Conservation (phyloP, 768 basidiomycete species). For the Psilocybe cubensis region DNA sequence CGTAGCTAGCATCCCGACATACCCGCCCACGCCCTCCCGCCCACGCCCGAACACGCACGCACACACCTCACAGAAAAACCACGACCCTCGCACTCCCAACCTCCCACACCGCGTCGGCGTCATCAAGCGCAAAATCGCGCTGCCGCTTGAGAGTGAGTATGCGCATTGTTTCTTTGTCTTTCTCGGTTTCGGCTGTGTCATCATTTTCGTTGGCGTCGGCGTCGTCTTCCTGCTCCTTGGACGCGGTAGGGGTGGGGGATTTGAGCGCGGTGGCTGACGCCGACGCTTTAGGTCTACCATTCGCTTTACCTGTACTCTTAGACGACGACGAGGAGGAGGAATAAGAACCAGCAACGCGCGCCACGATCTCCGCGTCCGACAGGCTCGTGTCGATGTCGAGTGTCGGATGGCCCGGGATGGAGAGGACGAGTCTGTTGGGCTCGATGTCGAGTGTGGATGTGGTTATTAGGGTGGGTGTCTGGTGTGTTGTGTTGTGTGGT, state of each 20-base stretch:
- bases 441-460: conserved; percentile 68
- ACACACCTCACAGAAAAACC: conserved; percentile 37
- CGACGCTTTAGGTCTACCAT: too few relatives aligned
- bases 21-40: too few relatives aligned
- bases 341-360: conserved; percentile 20
- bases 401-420: conserved; percentile 47
- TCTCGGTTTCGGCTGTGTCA: conserved; percentile 17
- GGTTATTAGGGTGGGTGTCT: conserved; percentile 53
- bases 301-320: too few relatives aligned
- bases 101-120: conserved; percentile 70
- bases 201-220: conserved; percentile 9
- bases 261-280: too few relatives aligned
- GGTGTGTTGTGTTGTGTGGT: too few relatives aligned
- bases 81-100: conserved; percentile 55
- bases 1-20: too few relatives aligned
- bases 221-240: neutral
- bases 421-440: conserved; percentile 56
- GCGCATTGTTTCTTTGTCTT: conserved; percentile 33
- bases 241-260: too few relatives aligned
- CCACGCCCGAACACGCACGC: neutral
- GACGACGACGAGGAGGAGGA: neutral
- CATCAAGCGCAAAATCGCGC: conserved; percentile 62
- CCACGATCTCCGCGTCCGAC: conserved; percentile 56
- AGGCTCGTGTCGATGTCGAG: conserved; percentile 63
- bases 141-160: conserved; percentile 57